These are phyloP conservation scores for Solanum neorickii DNA, from an alignment of 257 asterid species.

Conservation along the genomic window DNA sequence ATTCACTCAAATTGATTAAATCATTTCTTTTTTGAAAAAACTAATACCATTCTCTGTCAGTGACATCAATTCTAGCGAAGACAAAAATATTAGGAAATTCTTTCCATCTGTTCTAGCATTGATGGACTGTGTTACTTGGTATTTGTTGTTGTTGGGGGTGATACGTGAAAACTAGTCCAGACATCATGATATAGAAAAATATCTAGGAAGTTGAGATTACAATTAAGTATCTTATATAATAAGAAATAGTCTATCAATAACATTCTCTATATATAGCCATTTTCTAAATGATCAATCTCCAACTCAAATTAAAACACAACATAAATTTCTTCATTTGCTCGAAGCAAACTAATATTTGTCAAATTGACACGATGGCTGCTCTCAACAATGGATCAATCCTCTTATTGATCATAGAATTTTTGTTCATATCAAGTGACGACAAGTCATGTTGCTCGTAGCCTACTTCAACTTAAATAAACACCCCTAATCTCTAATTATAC, in stretches of 20 bases:
- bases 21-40: neutral
- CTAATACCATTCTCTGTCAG: neutral
- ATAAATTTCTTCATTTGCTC: neutral
- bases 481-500: too few species aligned
- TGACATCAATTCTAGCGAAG: neutral
- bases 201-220: neutral
- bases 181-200: too few species aligned
- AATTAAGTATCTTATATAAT: neutral
- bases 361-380: neutral
- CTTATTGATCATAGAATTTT: neutral
- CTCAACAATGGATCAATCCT: neutral
- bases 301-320: neutral
- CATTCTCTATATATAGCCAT: neutral
- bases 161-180: accelerated
- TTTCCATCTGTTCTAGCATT: neutral
- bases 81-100: neutral
- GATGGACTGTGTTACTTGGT: neutral
- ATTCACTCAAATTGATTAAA: neutral
- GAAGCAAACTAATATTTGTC: neutral
- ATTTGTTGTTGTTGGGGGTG: neutral
- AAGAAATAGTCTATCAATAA: neutral
- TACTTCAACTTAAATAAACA: neutral
- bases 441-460: neutral
- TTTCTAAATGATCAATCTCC: neutral
- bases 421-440: neutral